phyloP scores from a whole-genome alignment of 1,284 basidiomycete genomes.

The Cryptococcus deneoformans region DNA sequence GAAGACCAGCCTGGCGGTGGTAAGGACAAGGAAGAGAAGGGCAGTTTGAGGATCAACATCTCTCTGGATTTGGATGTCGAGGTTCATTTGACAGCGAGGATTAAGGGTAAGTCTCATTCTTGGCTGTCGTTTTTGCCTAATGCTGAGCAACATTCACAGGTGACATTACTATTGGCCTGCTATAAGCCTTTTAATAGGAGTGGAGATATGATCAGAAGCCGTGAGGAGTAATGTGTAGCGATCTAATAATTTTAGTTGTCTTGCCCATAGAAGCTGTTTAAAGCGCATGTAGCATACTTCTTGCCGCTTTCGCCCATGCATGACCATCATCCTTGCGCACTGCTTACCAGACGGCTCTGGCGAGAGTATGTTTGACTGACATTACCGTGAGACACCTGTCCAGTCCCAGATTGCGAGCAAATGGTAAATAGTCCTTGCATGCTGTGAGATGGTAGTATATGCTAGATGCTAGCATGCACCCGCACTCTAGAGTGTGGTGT shows the following conservation, averaged over 20 bases:
- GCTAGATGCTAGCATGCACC: too few relatives aligned
- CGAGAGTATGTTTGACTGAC: too few relatives aligned
- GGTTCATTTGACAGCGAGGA: conserved; percentile 17
- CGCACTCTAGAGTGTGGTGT: too few relatives aligned
- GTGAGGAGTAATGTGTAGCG: background rate
- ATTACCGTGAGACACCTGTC: too few relatives aligned
- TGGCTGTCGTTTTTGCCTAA: background rate
- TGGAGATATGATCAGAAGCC: background rate
- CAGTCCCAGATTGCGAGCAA: too few relatives aligned
- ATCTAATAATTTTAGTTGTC: background rate
- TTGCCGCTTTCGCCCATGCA: too few relatives aligned
- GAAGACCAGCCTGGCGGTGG: conserved; percentile 5
- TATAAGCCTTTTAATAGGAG: conserved; percentile 3
- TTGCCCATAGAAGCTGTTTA: background rate
- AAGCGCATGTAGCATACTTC: too few relatives aligned
- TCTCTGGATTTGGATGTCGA: conserved; percentile 21
- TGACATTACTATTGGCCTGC: conserved; percentile 20
- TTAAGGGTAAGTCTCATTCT: conserved; percentile 10
- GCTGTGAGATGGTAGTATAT: too few relatives aligned
- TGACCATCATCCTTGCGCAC: too few relatives aligned
- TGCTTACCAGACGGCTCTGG: too few relatives aligned
- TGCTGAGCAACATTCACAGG: background rate
- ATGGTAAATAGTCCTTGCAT: too few relatives aligned
- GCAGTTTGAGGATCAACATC: conserved; percentile 17
- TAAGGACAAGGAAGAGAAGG: conserved; percentile 13